Percentiles rank a stretch among this genome's conserved stretches.
Conservation (phyloP, 2,329 filamentous ascomycete genomes). For the Fusarium sarcochroum region DNA sequence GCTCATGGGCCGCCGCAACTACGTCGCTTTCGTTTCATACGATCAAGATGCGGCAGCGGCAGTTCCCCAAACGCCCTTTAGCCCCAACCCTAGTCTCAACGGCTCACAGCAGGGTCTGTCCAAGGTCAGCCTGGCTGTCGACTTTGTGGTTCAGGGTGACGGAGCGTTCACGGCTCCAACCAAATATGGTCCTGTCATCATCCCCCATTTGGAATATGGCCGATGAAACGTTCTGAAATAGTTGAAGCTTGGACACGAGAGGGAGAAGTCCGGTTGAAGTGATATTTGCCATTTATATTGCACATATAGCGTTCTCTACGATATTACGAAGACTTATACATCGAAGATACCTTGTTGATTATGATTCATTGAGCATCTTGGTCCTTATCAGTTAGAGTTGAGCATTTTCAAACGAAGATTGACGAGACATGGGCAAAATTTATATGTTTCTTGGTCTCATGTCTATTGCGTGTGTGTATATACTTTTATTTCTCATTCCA, state of each 20-base stretch:
- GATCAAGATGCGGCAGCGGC: slow-evolving; percentile 81
- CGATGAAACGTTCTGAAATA: slow-evolving; percentile 44
- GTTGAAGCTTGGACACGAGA: slow-evolving; percentile 1
- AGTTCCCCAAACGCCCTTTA: slow-evolving; percentile 55
- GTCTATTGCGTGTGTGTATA: slow-evolving; percentile 32
- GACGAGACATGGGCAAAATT: slow-evolving; percentile 8
- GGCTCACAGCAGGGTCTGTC: slow-evolving; percentile 62
- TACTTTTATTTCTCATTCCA: slow-evolving; percentile 28
- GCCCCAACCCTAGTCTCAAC: slow-evolving; percentile 54
- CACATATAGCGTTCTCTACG: slow-evolving; percentile 39
- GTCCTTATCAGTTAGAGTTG: slow-evolving; percentile 2
- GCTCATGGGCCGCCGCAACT: slow-evolving; percentile 94
- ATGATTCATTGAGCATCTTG: neutral
- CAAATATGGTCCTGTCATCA: slow-evolving; percentile 97
- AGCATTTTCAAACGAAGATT: neutral
- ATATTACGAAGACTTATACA: slow-evolving; percentile 42
- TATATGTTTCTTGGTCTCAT: slow-evolving; percentile 33
- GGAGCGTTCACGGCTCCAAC: slow-evolving; percentile 84
- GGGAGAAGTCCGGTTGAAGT: slow-evolving; percentile 3
- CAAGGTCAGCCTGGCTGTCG: slow-evolving; percentile 89
- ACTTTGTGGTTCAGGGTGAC: slow-evolving; percentile 97
- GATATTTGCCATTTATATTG: slow-evolving; percentile 18
- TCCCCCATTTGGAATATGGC: slow-evolving; percentile 87
- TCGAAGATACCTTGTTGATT: slow-evolving; percentile 44
- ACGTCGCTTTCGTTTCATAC: slow-evolving; percentile 92